These are phyloP conservation scores for Colletotrichum horii DNA, from an alignment of 2,329 filamentous ascomycete genomes.

Conservation along the genomic window DNA sequence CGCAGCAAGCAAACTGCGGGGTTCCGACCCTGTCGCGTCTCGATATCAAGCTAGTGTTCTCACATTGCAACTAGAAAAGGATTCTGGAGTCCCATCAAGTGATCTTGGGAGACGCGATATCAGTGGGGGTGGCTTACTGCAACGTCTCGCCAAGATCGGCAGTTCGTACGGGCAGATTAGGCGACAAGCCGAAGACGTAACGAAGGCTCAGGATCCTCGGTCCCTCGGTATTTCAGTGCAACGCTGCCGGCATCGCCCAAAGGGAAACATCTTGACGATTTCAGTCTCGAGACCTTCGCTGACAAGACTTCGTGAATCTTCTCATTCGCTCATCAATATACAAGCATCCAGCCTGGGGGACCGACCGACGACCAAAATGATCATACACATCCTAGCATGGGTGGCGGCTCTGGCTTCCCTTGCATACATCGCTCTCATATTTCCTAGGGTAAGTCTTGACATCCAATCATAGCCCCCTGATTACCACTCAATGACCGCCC, in stretches of 20 bases:
- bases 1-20: neutral
- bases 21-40: neutral
- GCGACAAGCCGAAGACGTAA: neutral
- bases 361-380: neutral
- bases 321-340: neutral
- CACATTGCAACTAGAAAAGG: neutral
- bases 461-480: neutral
- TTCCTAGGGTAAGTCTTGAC: slow-evolving; percentile 27
- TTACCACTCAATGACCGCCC: neutral
- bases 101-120: neutral
- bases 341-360: neutral
- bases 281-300: fast-evolving
- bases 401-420: slow-evolving; percentile 24
- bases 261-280: neutral
- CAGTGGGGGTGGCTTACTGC: slow-evolving; percentile 8
- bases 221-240: neutral
- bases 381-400: slow-evolving; percentile 19
- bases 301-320: neutral
- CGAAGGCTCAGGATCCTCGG: neutral
- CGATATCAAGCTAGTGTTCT: neutral
- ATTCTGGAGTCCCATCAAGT: neutral
- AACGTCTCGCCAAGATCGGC: slow-evolving; percentile 22
- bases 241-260: neutral
- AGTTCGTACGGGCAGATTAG: slow-evolving; percentile 20
- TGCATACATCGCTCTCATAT: slow-evolving; percentile 29